phyloP scores from a whole-genome alignment of 352 stramenopile species.

The Pythium coloratum region DNA sequence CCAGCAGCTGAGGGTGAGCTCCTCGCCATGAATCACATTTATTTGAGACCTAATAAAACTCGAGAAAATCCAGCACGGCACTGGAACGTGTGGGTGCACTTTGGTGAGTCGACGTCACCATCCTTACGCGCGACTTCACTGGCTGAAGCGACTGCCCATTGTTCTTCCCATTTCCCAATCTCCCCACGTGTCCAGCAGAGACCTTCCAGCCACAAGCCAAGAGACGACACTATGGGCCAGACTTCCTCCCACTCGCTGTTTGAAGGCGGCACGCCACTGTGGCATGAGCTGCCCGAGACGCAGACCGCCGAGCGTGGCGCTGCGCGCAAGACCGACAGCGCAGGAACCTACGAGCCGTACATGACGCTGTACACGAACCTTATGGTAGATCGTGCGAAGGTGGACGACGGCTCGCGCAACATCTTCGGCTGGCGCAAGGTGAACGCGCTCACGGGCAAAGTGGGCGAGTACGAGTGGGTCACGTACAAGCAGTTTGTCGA shows the following conservation, averaged over 20 bases:
- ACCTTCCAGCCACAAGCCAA: no score
- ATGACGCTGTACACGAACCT: slow-evolving; percentile 26
- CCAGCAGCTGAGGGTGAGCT: no score
- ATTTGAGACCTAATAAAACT: no score
- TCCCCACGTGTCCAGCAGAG: no score
- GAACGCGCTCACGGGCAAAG: slow-evolving; percentile 25
- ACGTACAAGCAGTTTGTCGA: slow-evolving; percentile 32
- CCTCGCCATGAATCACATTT: no score
- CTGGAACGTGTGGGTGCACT: no score
- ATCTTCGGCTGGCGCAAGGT: slow-evolving; percentile 32
- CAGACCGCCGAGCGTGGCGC: slow-evolving; percentile 37
- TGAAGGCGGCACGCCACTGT: slow-evolving; percentile 40
- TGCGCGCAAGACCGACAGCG: slow-evolving; percentile 31
- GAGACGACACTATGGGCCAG: slow-evolving; percentile 24
- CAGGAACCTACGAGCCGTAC: slow-evolving; percentile 31
- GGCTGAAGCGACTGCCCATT: no score
- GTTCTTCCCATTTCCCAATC: no score
- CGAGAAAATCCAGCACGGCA: no score
- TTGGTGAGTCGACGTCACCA: no score
- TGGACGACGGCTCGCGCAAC: slow-evolving; percentile 24
- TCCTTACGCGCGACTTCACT: no score
- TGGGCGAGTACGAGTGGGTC: slow-evolving; percentile 38
- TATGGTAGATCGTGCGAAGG: slow-evolving; percentile 25
- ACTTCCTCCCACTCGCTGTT: slow-evolving; percentile 36
- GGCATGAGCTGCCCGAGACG: slow-evolving; percentile 34